Percentiles rank a stretch among this genome's conserved stretches.
Conservation (phyloP, 2,329 filamentous ascomycete genomes). For the Apiospora saccharicola region DNA sequence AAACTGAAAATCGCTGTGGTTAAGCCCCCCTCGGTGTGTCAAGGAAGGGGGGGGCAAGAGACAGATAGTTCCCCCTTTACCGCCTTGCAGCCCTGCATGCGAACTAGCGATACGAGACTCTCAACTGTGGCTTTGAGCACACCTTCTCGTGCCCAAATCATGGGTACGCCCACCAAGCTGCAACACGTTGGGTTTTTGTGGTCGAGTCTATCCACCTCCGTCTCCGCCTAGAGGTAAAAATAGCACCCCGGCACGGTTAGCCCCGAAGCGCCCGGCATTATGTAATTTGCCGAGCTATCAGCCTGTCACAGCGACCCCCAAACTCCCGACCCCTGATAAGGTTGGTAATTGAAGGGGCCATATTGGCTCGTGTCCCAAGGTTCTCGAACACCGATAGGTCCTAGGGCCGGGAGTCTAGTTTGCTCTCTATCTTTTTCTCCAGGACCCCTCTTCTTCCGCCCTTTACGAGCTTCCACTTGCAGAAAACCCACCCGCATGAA, state of each 20-base stretch:
- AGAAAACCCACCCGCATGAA: conserved; percentile 1
- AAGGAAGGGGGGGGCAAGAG: not conserved
- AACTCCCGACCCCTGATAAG: not conserved
- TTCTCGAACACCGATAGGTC: not conserved
- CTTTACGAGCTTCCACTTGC: conserved; percentile 1
- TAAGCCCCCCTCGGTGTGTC: not conserved
- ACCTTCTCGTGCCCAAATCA: not conserved
- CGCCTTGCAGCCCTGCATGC: not conserved
- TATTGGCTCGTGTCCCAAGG: not conserved
- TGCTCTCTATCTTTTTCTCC: not conserved
- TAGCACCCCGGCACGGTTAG: conserved; percentile 10
- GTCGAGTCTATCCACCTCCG: not conserved
- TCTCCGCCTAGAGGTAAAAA: not conserved
- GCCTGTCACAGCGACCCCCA: not conserved
- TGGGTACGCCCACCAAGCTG: not conserved
- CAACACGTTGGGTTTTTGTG: not conserved
- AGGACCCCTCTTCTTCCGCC: not conserved
- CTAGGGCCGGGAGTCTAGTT: not conserved
- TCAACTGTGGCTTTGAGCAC: not conserved
- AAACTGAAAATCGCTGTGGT: not conserved
- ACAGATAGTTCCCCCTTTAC: not conserved
- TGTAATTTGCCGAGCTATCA: not conserved
- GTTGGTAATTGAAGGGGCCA: conserved; percentile 8
- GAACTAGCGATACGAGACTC: not conserved
- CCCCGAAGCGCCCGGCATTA: not conserved